Evolutionary conservation across 306 rosid genomes (phyloP).

Genomic region (apple (Malus domestica)): DNA sequence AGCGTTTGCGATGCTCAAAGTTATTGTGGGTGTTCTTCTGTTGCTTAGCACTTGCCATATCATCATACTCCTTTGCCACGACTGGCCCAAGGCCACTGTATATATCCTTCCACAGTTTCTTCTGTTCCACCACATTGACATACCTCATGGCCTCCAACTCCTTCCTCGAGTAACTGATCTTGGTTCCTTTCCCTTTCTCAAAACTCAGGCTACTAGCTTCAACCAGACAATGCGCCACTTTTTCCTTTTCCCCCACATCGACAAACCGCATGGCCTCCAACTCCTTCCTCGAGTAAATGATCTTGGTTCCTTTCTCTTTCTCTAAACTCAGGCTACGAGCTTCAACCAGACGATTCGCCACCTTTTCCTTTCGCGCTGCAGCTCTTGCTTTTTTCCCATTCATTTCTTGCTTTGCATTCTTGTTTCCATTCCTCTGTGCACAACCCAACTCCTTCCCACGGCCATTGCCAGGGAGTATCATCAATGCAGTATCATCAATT

Average conservation of each 20-base stretch:
- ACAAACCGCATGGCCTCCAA: conserved; percentile 64
- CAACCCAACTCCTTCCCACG: conserved; percentile 12
- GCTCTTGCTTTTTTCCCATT: conserved; percentile 26
- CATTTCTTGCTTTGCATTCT: conserved; percentile 6
- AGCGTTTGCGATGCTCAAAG: conserved; percentile 21
- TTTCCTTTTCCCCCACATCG: conserved; percentile 33
- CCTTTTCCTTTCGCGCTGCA: conserved; percentile 28
- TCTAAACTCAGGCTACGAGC: not conserved
- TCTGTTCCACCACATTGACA: conserved; percentile 41
- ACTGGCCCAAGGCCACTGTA: conserved; percentile 34
- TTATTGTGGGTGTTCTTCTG: conserved; percentile 17
- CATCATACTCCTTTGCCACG: conserved; percentile 56
- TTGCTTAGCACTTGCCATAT: conserved; percentile 28
- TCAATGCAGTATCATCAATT: conserved; percentile 78
- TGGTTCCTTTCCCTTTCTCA: conserved; percentile 19
- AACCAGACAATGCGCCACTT: not conserved
- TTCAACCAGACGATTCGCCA: not conserved
- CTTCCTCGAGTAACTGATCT: conserved; percentile 44
- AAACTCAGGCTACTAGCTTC: not conserved
- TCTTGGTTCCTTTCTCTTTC: conserved; percentile 23
- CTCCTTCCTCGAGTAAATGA: conserved; percentile 44
- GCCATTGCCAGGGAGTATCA: conserved; percentile 16
- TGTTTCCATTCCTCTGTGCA: conserved; percentile 15
- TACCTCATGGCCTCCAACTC: conserved; percentile 65
- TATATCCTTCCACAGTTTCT: conserved; percentile 47